These are phyloP conservation scores for Dendryphion nanum DNA, from an alignment of 2,329 filamentous ascomycete species.

Conservation along the genomic window DNA sequence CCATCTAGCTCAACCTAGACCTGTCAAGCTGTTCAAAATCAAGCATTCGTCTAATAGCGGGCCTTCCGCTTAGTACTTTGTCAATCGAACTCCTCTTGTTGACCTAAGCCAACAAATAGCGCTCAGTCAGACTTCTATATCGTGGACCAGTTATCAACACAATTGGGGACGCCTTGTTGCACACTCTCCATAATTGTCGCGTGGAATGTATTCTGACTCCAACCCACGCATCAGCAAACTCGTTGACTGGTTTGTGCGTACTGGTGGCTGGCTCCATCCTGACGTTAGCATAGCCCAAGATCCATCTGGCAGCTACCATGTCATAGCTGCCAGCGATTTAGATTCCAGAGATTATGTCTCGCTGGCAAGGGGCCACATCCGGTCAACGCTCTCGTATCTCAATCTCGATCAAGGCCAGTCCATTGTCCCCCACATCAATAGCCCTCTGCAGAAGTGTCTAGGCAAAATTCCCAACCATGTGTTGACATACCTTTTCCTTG, in stretches of 20 bases:
- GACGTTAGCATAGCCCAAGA: slow-evolving; percentile 28
- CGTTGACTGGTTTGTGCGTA: slow-evolving; percentile 26
- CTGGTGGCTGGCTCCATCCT: slow-evolving; percentile 31
- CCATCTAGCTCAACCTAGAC: too few relatives aligned
- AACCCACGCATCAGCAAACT: slow-evolving; percentile 20
- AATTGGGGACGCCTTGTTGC: too few relatives aligned
- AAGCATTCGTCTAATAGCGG: too few relatives aligned
- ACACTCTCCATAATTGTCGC: too few relatives aligned
- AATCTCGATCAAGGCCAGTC: slow-evolving; percentile 31
- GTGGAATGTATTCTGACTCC: slow-evolving; percentile 5
- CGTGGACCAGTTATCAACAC: too few relatives aligned
- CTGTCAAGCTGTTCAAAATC: too few relatives aligned
- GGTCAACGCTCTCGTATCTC: slow-evolving; percentile 35
- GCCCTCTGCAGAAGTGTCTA: slow-evolving; percentile 21
- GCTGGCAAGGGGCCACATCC: slow-evolving; percentile 31
- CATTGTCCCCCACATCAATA: slow-evolving; percentile 23
- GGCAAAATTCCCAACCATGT: slow-evolving; percentile 30
- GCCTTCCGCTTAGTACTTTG: too few relatives aligned
- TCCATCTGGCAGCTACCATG: slow-evolving; percentile 28
- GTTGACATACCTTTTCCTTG: slow-evolving; percentile 35
- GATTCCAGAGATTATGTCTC: slow-evolving; percentile 11
- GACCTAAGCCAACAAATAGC: too few relatives aligned
- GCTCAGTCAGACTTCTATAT: too few relatives aligned
- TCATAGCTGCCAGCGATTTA: slow-evolving; percentile 22
- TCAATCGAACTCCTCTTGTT: too few relatives aligned